Conservation (phyloP, 2,329 filamentous ascomycete species). For the Fusarium sarcochroum region DNA sequence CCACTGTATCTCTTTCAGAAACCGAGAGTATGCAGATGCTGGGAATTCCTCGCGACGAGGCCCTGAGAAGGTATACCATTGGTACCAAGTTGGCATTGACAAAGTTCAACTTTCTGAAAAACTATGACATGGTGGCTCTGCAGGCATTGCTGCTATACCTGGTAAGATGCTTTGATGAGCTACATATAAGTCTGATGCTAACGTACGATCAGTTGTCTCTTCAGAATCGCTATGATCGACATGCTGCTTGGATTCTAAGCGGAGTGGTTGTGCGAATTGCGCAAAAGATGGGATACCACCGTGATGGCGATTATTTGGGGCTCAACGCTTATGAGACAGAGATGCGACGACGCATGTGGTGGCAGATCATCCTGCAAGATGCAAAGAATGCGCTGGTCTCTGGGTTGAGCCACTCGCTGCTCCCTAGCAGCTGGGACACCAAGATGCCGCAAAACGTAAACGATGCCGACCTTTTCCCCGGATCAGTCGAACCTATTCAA, state of each 20-base stretch:
- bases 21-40: constrained; percentile 69
- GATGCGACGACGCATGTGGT: constrained; percentile 78
- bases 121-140: constrained; percentile 69
- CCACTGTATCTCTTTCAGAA: constrained; percentile 68
- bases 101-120: constrained; percentile 69
- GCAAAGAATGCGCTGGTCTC: constrained; percentile 70
- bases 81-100: constrained; percentile 66
- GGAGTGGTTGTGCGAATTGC: constrained; percentile 74
- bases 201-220: constrained; percentile 62
- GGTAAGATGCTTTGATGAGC: constrained; percentile 51
- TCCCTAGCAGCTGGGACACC: constrained; percentile 69
- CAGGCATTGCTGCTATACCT: constrained; percentile 72
- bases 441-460: constrained; percentile 70
- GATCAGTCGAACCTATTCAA: constrained; percentile 64
- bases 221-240: constrained; percentile 70
- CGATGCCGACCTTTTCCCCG: constrained; percentile 70
- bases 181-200: constrained; percentile 26
- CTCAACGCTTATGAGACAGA: constrained; percentile 75
- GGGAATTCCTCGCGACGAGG: constrained; percentile 63
- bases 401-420: constrained; percentile 67
- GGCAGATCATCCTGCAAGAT: constrained; percentile 73
- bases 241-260: constrained; percentile 72
- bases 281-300: constrained; percentile 76
- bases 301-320: constrained; percentile 69
- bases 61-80: constrained; percentile 65